Conservation (phyloP, 1,284 basidiomycete species). For the Pterula multifida region DNA sequence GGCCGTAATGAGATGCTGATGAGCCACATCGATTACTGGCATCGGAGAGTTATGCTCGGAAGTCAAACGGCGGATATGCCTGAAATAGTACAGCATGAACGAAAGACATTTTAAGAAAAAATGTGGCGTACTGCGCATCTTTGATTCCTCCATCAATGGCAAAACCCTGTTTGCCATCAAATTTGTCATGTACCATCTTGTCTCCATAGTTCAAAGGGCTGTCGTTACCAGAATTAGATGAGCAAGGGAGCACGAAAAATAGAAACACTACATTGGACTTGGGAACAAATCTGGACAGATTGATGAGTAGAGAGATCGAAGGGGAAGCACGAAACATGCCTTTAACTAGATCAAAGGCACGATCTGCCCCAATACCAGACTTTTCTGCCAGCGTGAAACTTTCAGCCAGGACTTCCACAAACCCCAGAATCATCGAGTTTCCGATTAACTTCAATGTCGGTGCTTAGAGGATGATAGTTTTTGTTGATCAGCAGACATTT, state of each 20-base stretch:
- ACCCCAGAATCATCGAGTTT: slow-evolving; percentile 58
- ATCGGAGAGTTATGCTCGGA: slow-evolving; percentile 65
- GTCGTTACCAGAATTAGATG: background rate
- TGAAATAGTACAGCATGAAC: no score
- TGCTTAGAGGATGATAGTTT: slow-evolving; percentile 24
- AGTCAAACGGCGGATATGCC: slow-evolving; percentile 52
- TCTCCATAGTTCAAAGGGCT: slow-evolving; percentile 50
- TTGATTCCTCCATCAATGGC: slow-evolving; percentile 84
- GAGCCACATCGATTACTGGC: slow-evolving; percentile 68
- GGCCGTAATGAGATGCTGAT: slow-evolving; percentile 71
- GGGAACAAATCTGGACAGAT: slow-evolving; percentile 39
- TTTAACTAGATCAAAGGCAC: slow-evolving; percentile 47
- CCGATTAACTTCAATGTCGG: slow-evolving; percentile 74
- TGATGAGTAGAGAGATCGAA: slow-evolving; percentile 12
- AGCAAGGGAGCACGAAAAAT: slow-evolving; percentile 2
- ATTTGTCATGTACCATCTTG: slow-evolving; percentile 61
- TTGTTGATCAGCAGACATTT: background rate
- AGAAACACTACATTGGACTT: slow-evolving; percentile 40
- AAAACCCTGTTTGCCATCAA: slow-evolving; percentile 74
- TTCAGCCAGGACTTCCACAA: slow-evolving; percentile 73
- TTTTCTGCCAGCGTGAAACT: slow-evolving; percentile 78
- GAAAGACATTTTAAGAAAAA: slow-evolving; percentile 2
- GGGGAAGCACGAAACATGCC: slow-evolving; percentile 20
- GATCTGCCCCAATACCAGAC: slow-evolving; percentile 61
- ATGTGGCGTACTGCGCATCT: slow-evolving; percentile 29